Evolutionary conservation across 2,329 filamentous ascomycete species (phyloP).

Genomic region (Rutstroemia sp.): DNA sequence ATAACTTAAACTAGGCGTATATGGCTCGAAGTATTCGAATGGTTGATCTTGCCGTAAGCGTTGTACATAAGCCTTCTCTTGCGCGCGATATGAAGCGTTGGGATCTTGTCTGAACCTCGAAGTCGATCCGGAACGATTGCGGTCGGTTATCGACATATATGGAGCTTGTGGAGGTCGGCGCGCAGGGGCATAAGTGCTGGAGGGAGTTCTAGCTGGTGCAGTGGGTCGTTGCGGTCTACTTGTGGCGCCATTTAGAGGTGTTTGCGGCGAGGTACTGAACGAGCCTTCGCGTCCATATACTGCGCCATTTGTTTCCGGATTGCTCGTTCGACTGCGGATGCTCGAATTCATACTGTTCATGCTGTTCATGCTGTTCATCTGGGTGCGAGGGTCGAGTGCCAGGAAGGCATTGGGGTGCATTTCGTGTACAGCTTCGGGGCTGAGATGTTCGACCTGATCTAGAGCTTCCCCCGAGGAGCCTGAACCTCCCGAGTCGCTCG

Average conservation of each 20-base stretch:
- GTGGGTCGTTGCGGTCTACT: slow-evolving; percentile 59
- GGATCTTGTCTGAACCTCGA: slow-evolving; percentile 54
- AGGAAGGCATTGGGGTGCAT: slow-evolving; percentile 16
- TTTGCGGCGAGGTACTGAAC: slow-evolving; percentile 17
- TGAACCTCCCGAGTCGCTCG: slow-evolving; percentile 39
- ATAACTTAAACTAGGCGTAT: slow-evolving; percentile 61
- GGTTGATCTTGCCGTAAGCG: slow-evolving; percentile 74
- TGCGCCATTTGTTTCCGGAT: slow-evolving; percentile 28
- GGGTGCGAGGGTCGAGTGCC: slow-evolving; percentile 21
- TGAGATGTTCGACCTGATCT: slow-evolving; percentile 27
- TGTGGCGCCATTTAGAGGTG: slow-evolving; percentile 38
- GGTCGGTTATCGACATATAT: slow-evolving; percentile 34
- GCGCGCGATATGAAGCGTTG: slow-evolving; percentile 68
- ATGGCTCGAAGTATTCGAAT: slow-evolving; percentile 46
- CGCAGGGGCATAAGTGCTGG: slow-evolving; percentile 68
- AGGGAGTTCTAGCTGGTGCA: slow-evolving; percentile 65
- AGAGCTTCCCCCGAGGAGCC: slow-evolving; percentile 5
- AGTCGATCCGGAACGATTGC: slow-evolving; percentile 48
- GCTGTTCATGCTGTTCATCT: slow-evolving; percentile 13
- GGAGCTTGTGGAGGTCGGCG: slow-evolving; percentile 45
- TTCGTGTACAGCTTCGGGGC: slow-evolving; percentile 14
- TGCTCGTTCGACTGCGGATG: slow-evolving; percentile 36
- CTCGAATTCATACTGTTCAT: slow-evolving; percentile 18
- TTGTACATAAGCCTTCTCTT: slow-evolving; percentile 93
- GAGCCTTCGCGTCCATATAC: slow-evolving; percentile 17